phyloP scores from a whole-genome alignment of 805 yeast species.

The Limtongozyma cylindracea region DNA sequence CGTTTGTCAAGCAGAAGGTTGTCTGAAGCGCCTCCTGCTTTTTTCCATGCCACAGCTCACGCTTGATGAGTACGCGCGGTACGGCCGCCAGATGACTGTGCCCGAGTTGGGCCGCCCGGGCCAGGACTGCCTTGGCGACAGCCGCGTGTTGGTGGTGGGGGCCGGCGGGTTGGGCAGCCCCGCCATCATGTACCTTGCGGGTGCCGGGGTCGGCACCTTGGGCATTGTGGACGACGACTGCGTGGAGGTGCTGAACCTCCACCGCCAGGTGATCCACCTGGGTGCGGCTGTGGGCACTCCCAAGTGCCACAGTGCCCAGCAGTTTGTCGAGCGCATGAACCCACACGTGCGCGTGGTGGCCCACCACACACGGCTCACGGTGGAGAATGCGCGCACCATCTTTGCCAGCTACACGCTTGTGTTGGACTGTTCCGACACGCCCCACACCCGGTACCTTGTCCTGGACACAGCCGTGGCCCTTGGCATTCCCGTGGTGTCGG shows the following conservation, averaged over 20 bases:
- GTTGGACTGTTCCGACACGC: constrained; percentile 89
- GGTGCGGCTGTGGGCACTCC: constrained; percentile 35
- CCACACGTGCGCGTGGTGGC: constrained; percentile 35
- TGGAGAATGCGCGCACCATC: constrained; percentile 35
- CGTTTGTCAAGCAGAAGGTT: constrained; percentile 74
- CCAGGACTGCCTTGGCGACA: constrained; percentile 29
- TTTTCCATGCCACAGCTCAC: neutral
- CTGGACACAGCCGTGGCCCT: constrained; percentile 59
- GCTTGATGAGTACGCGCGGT: constrained; percentile 53
- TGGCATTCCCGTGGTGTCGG: constrained; percentile 60
- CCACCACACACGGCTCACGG: constrained; percentile 22
- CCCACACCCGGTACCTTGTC: constrained; percentile 63
- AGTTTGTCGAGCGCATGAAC: constrained; percentile 26
- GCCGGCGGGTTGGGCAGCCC: constrained; percentile 98
- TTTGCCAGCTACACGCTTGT: constrained; percentile 46
- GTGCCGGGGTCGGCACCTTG: constrained; percentile 67
- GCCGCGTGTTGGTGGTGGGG: constrained; percentile 60
- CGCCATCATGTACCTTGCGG: constrained; percentile 58
- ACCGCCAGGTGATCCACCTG: constrained; percentile 69
- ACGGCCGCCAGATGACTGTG: constrained; percentile 91
- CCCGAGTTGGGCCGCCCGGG: constrained; percentile 36
- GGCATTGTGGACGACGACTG: constrained; percentile 76
- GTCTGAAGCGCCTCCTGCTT: too few species aligned
- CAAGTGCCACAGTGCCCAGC: constrained; percentile 63
- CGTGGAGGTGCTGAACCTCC: constrained; percentile 71